Evolutionary conservation across 257 asterid genomes (phyloP).

Genomic region (Solanum pennellii): DNA sequence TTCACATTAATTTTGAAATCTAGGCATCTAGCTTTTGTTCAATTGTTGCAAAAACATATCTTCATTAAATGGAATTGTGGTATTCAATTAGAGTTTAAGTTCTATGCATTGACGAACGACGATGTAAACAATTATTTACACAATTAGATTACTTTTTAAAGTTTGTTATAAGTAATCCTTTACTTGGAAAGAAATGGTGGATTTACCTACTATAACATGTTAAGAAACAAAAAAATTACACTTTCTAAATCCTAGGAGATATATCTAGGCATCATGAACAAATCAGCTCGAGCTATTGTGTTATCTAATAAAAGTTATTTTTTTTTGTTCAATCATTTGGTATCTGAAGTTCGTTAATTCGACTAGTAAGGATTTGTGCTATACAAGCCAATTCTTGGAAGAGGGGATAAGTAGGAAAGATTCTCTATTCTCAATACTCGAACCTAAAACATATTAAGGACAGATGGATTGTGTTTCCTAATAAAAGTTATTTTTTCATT

Average conservation of each 20-base stretch:
- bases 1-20: background rate
- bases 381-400: fast-evolving
- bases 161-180: background rate
- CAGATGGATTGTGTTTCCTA: too few species aligned
- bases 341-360: background rate
- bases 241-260: background rate
- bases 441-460: background rate
- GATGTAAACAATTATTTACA: too few species aligned
- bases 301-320: background rate
- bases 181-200: background rate
- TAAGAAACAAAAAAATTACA: background rate
- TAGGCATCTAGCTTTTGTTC: background rate
- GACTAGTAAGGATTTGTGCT: background rate
- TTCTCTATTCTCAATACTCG: background rate
- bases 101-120: too few species aligned
- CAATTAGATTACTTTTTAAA: too few species aligned
- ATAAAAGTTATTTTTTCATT: too few species aligned
- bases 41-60: background rate
- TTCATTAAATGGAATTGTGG: background rate
- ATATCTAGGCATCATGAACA: background rate
- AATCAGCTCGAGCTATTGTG: background rate
- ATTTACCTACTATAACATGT: background rate
- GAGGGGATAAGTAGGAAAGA: background rate
- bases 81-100: background rate
- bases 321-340: background rate